These are phyloP conservation scores for Fraxinus americana DNA, from an alignment of 257 asterid genomes.

Conservation along the genomic window DNA sequence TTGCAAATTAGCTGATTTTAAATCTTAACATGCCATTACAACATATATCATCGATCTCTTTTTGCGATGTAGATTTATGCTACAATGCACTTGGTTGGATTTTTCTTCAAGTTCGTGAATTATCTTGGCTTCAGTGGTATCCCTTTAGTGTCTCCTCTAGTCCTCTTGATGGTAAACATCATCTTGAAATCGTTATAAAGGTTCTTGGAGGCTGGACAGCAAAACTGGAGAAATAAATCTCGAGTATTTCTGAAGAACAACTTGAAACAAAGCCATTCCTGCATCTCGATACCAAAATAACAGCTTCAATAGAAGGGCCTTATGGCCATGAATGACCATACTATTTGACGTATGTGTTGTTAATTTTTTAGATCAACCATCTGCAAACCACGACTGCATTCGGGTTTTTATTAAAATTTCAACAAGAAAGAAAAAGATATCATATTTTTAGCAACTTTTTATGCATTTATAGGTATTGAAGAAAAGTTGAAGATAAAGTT, in stretches of 20 bases:
- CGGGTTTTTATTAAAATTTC: background rate
- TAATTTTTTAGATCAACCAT: background rate
- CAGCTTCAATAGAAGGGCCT: conserved; percentile 80
- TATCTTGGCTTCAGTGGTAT: conserved; percentile 78
- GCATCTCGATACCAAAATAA: conserved; percentile 35
- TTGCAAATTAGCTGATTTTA: background rate
- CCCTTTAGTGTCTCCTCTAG: conserved; percentile 80
- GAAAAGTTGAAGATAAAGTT: too few relatives aligned
- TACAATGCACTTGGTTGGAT: conserved; percentile 86
- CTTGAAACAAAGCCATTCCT: conserved; percentile 28
- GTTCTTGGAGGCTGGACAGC: conserved; percentile 69
- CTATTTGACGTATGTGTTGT: conserved; percentile 54
- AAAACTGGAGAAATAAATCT: conserved; percentile 42
- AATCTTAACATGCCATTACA: background rate
- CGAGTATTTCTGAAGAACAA: conserved; percentile 29
- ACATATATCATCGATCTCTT: conserved; percentile 7
- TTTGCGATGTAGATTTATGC: conserved; percentile 48
- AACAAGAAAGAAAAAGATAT: background rate
- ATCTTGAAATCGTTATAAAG: conserved; percentile 60
- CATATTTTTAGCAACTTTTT: background rate
- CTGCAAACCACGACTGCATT: too few relatives aligned
- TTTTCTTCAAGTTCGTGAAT: conserved; percentile 64
- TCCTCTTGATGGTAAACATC: conserved; percentile 61
- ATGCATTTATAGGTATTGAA: background rate
- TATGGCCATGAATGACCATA: conserved; percentile 86